phyloP scores from a whole-genome alignment of 768 basidiomycete genomes.

The Kwoniella heveanensis region DNA sequence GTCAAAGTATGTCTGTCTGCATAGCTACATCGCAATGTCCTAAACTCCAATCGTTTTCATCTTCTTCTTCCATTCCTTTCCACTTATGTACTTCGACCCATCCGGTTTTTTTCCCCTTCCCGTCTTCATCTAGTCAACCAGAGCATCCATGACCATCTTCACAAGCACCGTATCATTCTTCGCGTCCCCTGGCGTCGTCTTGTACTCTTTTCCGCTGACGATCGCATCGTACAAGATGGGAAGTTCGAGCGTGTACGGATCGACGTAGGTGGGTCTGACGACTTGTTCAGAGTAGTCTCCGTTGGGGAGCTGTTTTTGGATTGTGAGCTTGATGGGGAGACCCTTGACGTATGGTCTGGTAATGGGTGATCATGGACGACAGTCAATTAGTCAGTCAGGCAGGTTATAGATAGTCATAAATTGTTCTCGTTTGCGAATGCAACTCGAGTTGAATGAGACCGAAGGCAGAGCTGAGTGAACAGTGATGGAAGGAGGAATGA shows the following conservation, averaged over 20 bases:
- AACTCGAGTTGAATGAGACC: too few relatives aligned
- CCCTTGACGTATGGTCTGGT: constrained; percentile 51
- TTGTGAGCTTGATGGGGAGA: constrained; percentile 43
- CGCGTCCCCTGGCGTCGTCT: constrained; percentile 45
- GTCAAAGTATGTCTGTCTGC: too few relatives aligned
- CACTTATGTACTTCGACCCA: too few relatives aligned
- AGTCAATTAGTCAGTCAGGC: too few relatives aligned
- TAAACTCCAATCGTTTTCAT: too few relatives aligned
- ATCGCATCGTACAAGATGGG: constrained; percentile 40
- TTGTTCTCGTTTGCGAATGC: too few relatives aligned
- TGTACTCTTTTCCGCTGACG: constrained; percentile 32
- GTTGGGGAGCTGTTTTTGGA: constrained; percentile 25
- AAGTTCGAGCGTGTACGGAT: constrained; percentile 49
- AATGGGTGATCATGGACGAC: background rate
- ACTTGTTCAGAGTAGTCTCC: constrained; percentile 40
- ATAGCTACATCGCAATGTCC: too few relatives aligned
- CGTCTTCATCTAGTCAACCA: constrained; percentile 29
- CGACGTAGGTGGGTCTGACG: constrained; percentile 46
- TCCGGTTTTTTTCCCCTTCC: background rate
- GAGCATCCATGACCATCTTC: constrained; percentile 46
- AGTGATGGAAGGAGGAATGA: too few relatives aligned
- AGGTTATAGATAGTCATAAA: too few relatives aligned
- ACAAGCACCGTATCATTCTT: constrained; percentile 42
- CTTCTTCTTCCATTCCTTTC: too few relatives aligned
- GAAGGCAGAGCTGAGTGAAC: too few relatives aligned